Evolutionary conservation across 805 yeast genomes (phyloP).

Genomic region (Saccharomycopsis lassenensis): DNA sequence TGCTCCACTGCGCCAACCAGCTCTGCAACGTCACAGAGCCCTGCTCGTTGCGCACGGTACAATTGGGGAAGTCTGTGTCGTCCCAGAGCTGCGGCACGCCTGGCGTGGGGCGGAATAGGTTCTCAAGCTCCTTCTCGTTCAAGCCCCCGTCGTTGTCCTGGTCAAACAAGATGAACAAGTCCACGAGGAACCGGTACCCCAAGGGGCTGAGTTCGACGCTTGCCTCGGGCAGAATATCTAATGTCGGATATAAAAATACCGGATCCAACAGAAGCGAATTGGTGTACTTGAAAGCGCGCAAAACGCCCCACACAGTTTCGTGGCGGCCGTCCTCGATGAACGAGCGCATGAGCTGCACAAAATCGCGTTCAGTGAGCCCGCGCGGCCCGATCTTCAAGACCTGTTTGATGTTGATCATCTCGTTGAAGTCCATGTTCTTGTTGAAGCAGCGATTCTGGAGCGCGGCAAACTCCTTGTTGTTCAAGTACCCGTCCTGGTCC

Average conservation of each 20-base stretch:
- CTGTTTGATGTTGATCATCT: conserved; percentile 33
- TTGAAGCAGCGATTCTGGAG: conserved; percentile 72
- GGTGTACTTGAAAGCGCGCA: conserved; percentile 82
- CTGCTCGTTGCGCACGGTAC: conserved; percentile 82
- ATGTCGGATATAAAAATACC: conserved; percentile 62
- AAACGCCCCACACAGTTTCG: conserved; percentile 94
- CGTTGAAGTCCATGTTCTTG: conserved; percentile 31
- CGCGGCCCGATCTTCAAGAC: conserved; percentile 23
- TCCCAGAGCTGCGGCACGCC: conserved; percentile 86
- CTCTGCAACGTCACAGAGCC: conserved; percentile 92
- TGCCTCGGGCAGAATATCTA: conserved; percentile 63
- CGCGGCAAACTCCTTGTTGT: conserved; percentile 55
- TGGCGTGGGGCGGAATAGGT: conserved; percentile 80
- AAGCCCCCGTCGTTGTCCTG: conserved; percentile 96
- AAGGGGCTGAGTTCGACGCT: conserved; percentile 87
- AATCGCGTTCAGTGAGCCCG: conserved; percentile 68
- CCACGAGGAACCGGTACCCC: conserved; percentile 88
- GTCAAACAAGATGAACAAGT: conserved; percentile 77
- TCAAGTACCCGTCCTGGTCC: conserved; percentile 80
- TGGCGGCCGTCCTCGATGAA: conserved; percentile 90
- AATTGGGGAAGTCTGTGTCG: conserved; percentile 72
- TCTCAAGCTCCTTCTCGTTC: conserved; percentile 55
- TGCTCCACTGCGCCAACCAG: conserved; percentile 98
- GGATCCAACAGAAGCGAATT: conserved; percentile 82
- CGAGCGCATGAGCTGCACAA: conserved; percentile 62